Percentiles rank a stretch among this genome's conserved stretches.
These are phyloP conservation scores for Cerioporus squamosus DNA, from an alignment of 1,284 basidiomycete genomes.

Conservation along the genomic window DNA sequence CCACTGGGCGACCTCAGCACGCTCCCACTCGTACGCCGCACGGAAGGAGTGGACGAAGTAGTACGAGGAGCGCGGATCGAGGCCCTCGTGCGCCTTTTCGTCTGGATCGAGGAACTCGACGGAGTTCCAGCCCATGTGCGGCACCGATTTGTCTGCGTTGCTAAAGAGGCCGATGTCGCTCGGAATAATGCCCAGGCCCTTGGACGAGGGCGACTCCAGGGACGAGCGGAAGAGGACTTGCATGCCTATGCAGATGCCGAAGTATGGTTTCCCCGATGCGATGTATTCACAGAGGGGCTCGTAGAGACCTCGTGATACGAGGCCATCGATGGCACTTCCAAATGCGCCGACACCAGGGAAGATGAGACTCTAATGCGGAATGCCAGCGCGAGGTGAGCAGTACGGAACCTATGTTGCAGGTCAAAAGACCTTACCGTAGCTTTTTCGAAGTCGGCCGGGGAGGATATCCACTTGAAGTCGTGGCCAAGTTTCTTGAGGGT, in stretches of 20 bases:
- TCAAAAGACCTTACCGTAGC: conserved; percentile 73
- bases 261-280: conserved; percentile 89
- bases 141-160: conserved; percentile 82
- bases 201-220: conserved; percentile 63
- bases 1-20: conserved; percentile 69
- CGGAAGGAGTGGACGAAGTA: conserved; percentile 99
- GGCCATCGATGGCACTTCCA: conserved; percentile 83
- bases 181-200: conserved; percentile 78
- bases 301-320: conserved; percentile 76
- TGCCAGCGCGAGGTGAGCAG: conserved; percentile 19
- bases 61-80: conserved; percentile 66
- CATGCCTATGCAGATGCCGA: conserved; percentile 98
- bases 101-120: conserved; percentile 58
- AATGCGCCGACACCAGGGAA: conserved; percentile 99
- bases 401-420: conserved; percentile 2
- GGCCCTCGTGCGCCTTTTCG: conserved; percentile 44
- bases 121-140: conserved; percentile 98
- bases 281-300: conserved; percentile 88
- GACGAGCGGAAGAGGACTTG: conserved; percentile 93
- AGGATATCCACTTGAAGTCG: conserved; percentile 89
- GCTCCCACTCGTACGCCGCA: conserved; percentile 69
- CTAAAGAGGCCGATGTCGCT: conserved; percentile 72
- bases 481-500: conserved; percentile 89
- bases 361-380: conserved; percentile 76
- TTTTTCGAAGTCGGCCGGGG: conserved; percentile 84